A percentile compares a stretch with the other conserved stretches of the same genome.
phyloP scores from a whole-genome alignment of 2,329 filamentous ascomycete genomes.

The Fusarium nygamai region DNA sequence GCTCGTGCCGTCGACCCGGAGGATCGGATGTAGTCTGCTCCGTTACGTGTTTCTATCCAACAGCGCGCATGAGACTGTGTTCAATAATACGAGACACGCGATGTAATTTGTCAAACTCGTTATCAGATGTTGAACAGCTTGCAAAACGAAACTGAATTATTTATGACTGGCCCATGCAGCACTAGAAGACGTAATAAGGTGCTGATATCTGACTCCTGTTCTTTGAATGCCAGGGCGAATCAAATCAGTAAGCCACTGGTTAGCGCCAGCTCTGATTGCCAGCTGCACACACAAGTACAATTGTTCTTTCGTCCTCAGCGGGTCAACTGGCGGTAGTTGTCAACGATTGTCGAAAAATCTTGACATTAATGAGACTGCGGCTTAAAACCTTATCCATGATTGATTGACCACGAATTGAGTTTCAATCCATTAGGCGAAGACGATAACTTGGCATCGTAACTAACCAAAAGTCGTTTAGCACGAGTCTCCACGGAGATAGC shows the following conservation, averaged over 20 bases:
- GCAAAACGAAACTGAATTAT: accelerated
- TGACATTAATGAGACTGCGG: too few relatives aligned
- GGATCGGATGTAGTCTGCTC: background rate
- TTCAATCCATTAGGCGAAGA: background rate
- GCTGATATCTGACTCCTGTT: background rate
- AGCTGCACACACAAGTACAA: background rate
- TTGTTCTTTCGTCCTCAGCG: too few relatives aligned
- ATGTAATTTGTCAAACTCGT: accelerated
- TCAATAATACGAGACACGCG: background rate
- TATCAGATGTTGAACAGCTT: background rate
- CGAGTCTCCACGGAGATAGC: background rate
- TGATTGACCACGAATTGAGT: background rate
- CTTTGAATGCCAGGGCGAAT: background rate
- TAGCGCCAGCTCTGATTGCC: too few relatives aligned
- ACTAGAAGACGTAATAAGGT: background rate
- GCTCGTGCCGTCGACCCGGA: background rate
- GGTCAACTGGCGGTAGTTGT: background rate
- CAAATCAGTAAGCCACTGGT: background rate
- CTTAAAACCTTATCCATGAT: accelerated
- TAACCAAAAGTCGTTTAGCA: background rate
- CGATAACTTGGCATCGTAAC: background rate
- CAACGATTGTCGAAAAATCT: accelerated
- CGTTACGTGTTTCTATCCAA: too few relatives aligned
- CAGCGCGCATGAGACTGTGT: too few relatives aligned
- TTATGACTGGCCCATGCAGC: background rate